Evolutionary conservation across 768 basidiomycete species (phyloP), one percentile per base, ranked within the genome.

Genomic region (Boletellus ananas): DNA sequence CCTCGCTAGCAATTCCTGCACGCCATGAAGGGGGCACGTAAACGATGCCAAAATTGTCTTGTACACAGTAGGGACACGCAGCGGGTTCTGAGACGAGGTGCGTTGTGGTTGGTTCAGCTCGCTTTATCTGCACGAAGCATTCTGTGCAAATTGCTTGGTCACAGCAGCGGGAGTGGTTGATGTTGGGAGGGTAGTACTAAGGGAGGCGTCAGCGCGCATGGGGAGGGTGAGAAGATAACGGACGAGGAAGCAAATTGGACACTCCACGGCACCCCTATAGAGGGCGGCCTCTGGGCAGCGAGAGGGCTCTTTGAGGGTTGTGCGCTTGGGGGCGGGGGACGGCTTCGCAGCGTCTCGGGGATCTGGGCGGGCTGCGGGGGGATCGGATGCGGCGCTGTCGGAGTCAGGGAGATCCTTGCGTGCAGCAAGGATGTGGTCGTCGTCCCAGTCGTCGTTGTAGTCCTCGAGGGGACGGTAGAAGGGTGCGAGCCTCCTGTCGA

Each of bases 121-220:
- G 87, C 74, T 97, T 98, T 72, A 99, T 98, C 72, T 97, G 95
- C 18, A 97, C 93, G 63, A 99, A 98, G 66, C 96, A 99, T 71
- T 99, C 96, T 34, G 96, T 97, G 67, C 96, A 99, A 54, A 99
- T 95, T 18, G 90, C 87, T 59, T 99, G 96, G 75, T 95, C 94
- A 67, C 96, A 99, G 67, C 96, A 99, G 64, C 96, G 81, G 34
- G 96, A 97, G 60, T 85, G 87, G 65, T 98, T 97, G 70, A 97
- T 96, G 70, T 97, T 95, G 40, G 88, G 79, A 20, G 96, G 96
- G 64, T 97, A 99, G 70, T 95, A 97, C 95, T 99, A 64, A 21
- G 23, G 46, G 34, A 59, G 57, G 57, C 62, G 66, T 62, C 38
- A 61, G 62, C 42, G 50, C 52, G 3, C 12, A 46, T 25, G 47